Evolutionary conservation across 169 alveolate species (phyloP).

Genomic region (Plasmodium fragile): DNA sequence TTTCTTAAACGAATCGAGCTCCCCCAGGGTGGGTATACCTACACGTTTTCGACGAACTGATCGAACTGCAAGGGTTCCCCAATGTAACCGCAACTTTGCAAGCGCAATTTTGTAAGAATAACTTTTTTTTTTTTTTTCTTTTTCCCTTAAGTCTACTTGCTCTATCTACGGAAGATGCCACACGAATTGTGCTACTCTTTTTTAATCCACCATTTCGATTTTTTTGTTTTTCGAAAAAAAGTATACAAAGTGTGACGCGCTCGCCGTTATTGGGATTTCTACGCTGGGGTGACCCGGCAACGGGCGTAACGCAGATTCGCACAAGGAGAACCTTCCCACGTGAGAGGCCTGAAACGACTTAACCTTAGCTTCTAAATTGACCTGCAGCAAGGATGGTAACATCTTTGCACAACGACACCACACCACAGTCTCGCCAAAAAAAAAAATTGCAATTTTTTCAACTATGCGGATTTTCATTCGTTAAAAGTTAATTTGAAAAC

Average conservation of each 20-base stretch:
- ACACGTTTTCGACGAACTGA: not conserved
- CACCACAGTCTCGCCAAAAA: not conserved
- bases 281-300: not conserved
- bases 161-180: not conserved
- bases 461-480: not conserved
- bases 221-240: too few relatives aligned
- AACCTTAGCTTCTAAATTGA: too few relatives aligned
- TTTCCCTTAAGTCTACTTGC: not conserved
- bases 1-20: not conserved
- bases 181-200: not conserved
- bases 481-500: not conserved
- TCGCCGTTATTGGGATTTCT: not conserved
- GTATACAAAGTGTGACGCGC: not conserved
- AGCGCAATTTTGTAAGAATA: not conserved
- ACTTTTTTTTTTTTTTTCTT: too few relatives aligned
- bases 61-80: not conserved
- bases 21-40: not conserved
- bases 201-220: not conserved
- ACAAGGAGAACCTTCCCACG: not conserved
- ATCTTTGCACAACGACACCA: not conserved
- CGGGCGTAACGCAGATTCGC: not conserved
- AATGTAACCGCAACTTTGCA: not conserved
- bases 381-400: not conserved
- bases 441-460: not conserved
- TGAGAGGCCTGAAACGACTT: not conserved